These are phyloP conservation scores for Sarocladium oryzae DNA, from an alignment of 2,329 filamentous ascomycete species.

Conservation along the genomic window DNA sequence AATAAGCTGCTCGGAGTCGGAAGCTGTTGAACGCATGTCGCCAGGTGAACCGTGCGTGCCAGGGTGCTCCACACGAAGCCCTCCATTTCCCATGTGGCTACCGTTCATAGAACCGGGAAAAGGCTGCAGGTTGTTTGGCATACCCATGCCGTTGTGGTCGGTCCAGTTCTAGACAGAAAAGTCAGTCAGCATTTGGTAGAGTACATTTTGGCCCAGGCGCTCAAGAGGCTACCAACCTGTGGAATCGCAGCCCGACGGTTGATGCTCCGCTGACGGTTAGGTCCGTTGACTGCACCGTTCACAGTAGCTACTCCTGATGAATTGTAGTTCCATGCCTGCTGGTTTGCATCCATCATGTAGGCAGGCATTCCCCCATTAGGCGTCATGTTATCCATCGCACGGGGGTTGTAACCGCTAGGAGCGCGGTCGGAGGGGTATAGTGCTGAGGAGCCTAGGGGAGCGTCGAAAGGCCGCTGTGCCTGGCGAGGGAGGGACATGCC, in stretches of 20 bases:
- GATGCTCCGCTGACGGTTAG: slow-evolving; percentile 48
- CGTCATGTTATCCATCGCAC: slow-evolving; percentile 48
- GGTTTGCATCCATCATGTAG: slow-evolving; percentile 60
- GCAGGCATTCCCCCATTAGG: slow-evolving; percentile 32
- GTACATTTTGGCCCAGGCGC: no score
- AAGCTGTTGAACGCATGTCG: slow-evolving; percentile 35
- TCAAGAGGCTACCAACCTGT: slow-evolving; percentile 52
- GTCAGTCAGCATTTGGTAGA: slow-evolving; percentile 10
- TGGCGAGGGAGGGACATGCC: slow-evolving; percentile 37
- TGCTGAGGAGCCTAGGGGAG: slow-evolving; percentile 53
- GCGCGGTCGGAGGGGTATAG: slow-evolving; percentile 67
- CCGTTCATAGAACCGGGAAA: slow-evolving; percentile 29
- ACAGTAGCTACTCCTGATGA: slow-evolving; percentile 59
- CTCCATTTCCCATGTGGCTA: slow-evolving; percentile 31
- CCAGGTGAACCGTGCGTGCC: slow-evolving; percentile 33
- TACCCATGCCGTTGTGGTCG: slow-evolving; percentile 37
- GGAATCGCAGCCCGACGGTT: slow-evolving; percentile 60
- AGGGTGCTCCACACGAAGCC: slow-evolving; percentile 36
- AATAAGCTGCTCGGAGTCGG: slow-evolving; percentile 78
- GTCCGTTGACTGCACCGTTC: slow-evolving; percentile 59
- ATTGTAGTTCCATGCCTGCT: slow-evolving; percentile 74
- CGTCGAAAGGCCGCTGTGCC: slow-evolving; percentile 73
- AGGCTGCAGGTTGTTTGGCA: slow-evolving; percentile 31
- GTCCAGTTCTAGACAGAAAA: slow-evolving; percentile 39
- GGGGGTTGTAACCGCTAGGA: slow-evolving; percentile 47